Percentiles rank a stretch among this genome's conserved stretches.
Evolutionary conservation across 768 basidiomycete species (phyloP).

Genomic region (Xerocomus spinulosus): DNA sequence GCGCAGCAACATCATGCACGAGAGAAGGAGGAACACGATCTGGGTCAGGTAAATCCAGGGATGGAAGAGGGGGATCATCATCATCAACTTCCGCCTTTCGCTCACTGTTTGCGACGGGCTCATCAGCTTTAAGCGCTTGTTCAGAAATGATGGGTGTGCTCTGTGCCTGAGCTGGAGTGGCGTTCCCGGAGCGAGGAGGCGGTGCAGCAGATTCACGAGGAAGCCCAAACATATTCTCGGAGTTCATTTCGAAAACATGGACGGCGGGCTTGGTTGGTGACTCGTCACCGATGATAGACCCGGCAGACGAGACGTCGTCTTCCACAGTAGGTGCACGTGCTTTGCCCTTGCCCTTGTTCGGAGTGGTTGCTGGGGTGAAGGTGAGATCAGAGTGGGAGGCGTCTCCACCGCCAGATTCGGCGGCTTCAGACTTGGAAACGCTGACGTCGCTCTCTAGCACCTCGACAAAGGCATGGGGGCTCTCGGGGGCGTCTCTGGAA

Average conservation of each 20-base stretch:
- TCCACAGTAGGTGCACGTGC: conserved; percentile 26
- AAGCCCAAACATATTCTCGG: conserved; percentile 24
- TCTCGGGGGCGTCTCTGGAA: conserved; percentile 31
- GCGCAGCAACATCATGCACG: conserved; percentile 57
- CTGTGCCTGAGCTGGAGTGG: conserved; percentile 34
- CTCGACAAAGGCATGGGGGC: conserved; percentile 65
- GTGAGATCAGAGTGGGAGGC: conserved; percentile 24
- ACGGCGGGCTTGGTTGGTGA: conserved; percentile 53
- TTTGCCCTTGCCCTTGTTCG: conserved; percentile 50
- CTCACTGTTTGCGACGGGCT: conserved; percentile 7
- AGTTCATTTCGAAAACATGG: conserved; percentile 48
- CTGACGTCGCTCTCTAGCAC: conserved; percentile 42
- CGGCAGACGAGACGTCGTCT: conserved; percentile 36
- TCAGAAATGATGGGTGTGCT: conserved; percentile 38
- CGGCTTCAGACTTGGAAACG: conserved; percentile 28
- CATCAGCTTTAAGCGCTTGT: conserved; percentile 18
- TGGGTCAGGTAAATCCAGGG: conserved; percentile 34
- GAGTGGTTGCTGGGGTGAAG: conserved; percentile 8
- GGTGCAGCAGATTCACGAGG: conserved; percentile 13
- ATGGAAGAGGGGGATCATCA: conserved; percentile 50
- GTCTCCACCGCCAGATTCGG: conserved; percentile 33
- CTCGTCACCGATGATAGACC: conserved; percentile 40
- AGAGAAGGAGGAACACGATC: conserved; percentile 40
- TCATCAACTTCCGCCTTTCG: conserved; percentile 13
- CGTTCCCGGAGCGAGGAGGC: conserved; percentile 16